These are phyloP conservation scores for Pleurotus platypus DNA, from an alignment of 768 basidiomycete species.

Conservation along the genomic window DNA sequence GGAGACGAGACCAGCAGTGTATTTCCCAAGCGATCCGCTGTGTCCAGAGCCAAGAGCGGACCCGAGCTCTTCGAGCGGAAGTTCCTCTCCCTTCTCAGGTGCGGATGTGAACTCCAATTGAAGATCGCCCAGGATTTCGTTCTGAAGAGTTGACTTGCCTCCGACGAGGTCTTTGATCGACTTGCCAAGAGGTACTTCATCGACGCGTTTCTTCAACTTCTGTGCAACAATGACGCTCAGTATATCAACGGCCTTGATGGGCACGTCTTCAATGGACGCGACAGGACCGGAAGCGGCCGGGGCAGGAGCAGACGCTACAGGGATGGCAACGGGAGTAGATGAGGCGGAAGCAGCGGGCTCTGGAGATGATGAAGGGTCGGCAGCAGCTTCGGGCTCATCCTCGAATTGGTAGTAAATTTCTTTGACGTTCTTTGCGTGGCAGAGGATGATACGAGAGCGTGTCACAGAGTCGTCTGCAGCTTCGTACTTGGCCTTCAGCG, in stretches of 20 bases:
- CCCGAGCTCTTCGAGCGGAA: constrained; percentile 94
- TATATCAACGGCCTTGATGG: constrained; percentile 88
- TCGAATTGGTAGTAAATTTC: constrained; percentile 99
- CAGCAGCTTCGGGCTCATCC: constrained; percentile 61
- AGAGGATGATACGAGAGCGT: constrained; percentile 77
- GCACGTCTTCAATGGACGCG: constrained; percentile 81
- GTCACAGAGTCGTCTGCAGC: constrained; percentile 80
- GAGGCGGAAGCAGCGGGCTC: constrained; percentile 32
- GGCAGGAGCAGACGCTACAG: constrained; percentile 37
- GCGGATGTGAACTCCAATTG: constrained; percentile 93
- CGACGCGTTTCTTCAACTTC: constrained; percentile 93
- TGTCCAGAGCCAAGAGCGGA: constrained; percentile 79
- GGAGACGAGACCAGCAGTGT: constrained; percentile 85
- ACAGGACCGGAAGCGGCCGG: constrained; percentile 59
- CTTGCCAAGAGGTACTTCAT: constrained; percentile 87
- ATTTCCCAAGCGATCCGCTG: constrained; percentile 87
- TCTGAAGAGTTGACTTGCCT: constrained; percentile 97
- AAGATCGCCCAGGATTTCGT: constrained; percentile 96
- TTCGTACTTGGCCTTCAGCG: constrained; percentile 93
- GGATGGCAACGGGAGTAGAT: constrained; percentile 35
- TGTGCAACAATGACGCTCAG: constrained; percentile 89
- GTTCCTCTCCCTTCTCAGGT: constrained; percentile 97
- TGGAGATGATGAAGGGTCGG: constrained; percentile 32
- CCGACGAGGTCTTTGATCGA: constrained; percentile 98
- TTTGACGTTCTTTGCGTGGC: constrained; percentile 92